A percentile compares a stretch with the other conserved stretches of the same genome.
phyloP scores from a whole-genome alignment of 768 basidiomycete genomes.

The Xerocomus brunneocitrinus region DNA sequence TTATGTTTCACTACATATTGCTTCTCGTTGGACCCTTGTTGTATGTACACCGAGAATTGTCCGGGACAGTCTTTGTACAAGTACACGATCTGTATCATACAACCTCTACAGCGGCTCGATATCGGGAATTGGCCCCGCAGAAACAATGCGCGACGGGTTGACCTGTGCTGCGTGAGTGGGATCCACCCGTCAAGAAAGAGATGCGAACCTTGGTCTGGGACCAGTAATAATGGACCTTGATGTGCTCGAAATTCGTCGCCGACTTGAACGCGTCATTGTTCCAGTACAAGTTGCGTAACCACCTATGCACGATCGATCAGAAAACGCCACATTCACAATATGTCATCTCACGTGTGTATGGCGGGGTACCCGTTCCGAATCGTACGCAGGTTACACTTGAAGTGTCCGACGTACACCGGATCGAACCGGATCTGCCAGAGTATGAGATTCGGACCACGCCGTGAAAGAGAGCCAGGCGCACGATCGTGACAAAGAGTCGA shows the following conservation, averaged over 20 bases:
- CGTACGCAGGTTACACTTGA: conserved; percentile 88
- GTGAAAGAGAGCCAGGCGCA: conserved; percentile 33
- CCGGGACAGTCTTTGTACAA: conserved; percentile 4
- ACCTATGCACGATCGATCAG: conserved; percentile 37
- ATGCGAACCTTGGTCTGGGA: conserved; percentile 25
- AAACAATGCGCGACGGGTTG: conserved; percentile 75
- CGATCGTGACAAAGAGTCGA: conserved; percentile 90
- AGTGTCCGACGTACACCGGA: conserved; percentile 84
- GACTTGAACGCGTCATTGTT: conserved; percentile 81
- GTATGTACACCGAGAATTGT: neutral
- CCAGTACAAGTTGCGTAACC: conserved; percentile 91
- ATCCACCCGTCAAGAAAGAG: neutral
- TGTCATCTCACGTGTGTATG: conserved; percentile 48
- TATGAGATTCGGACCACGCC: neutral
- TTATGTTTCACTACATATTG: neutral
- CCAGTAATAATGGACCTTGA: conserved; percentile 43
- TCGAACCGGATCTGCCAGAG: conserved; percentile 73
- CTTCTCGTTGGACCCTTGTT: neutral
- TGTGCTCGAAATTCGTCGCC: conserved; percentile 84
- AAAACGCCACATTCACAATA: neutral
- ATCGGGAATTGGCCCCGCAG: conserved; percentile 66
- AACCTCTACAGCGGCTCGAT: conserved; percentile 53
- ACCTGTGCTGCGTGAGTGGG: conserved; percentile 40
- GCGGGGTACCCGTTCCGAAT: conserved; percentile 87
- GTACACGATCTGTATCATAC: neutral